Base-by-base conservation (phyloP, 2,329 filamentous ascomycete genomes). In the Cladosporium halotolerans region DNA sequence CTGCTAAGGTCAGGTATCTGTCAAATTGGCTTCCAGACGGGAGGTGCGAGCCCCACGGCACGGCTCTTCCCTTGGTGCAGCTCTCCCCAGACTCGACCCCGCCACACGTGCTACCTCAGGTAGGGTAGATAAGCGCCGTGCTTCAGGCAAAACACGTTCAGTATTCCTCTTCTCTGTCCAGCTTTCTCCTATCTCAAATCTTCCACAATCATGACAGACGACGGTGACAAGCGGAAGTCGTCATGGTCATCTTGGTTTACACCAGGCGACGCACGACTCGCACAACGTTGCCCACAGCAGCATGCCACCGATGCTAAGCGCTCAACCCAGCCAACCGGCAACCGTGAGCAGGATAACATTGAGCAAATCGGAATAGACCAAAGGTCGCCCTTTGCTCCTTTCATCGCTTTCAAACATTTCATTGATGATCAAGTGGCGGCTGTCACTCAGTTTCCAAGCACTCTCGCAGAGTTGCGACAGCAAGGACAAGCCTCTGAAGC, bases 401-500 rank as follows among this genome's bases (percentile, higher is more conserved):
- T 84, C 66, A 75, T 81, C 53, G 72, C 76, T 31, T 83, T 84
- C 68, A 81, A 81, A 59, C 78, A 77, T 57, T 82, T 79, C 64
- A 78, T 80, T 53, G 81, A 84, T 60, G 75, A 78, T 44, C 78
- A 80, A 53, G 73, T 83, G 59, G 76, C 74, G 8, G 76, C 75
- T 13, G 6, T 53, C 36, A 19, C 43, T 11, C n/a, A 34, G 10
- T 45, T 53, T 5, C 13, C 33, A 4, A 44, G 13, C 13, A 44
- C 19, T 13, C 18, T 39, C 9, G 5, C 13, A 4, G 16, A 16
- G 39, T n/a, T 39, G 16, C 11, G 18, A 14, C 18, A 36, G 31
- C 6, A 42, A n/a, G 38, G 14, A 10, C n/a, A 28, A 28, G 23
- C 23, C 23, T 28, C 5, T 28, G 23, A 28, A 28, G 23, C 23